phyloP scores from a whole-genome alignment of 2,329 filamentous ascomycete species.

The Trichoderma sp. region DNA sequence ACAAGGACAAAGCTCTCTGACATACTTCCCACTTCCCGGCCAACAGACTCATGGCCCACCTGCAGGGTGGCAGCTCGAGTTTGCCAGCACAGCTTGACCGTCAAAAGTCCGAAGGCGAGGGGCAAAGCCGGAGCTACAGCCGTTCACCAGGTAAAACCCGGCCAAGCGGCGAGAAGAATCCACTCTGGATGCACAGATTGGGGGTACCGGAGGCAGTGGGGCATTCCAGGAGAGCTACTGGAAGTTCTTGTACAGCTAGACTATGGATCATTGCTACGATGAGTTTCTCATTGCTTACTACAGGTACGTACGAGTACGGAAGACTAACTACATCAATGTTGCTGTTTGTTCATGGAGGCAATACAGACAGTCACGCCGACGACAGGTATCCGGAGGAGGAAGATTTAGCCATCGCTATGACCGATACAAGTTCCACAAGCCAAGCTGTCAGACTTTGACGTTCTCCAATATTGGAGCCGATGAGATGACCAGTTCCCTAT shows the following conservation, averaged over 20 bases:
- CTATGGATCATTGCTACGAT: background rate
- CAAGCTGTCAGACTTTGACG: background rate
- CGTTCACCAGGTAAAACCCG: constrained; percentile 2
- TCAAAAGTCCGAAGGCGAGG: constrained; percentile 4
- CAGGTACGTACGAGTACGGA: background rate
- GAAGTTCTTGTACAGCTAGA: background rate
- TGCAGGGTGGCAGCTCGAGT: constrained; percentile 2
- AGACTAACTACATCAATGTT: background rate
- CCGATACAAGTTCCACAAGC: background rate
- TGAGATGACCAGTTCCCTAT: background rate
- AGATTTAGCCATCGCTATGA: background rate
- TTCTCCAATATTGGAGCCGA: background rate
- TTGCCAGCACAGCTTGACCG: constrained; percentile 11
- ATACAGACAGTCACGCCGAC: background rate
- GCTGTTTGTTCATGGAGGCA: background rate
- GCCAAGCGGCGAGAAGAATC: background rate
- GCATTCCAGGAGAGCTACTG: background rate
- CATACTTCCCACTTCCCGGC: background rate
- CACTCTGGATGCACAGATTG: constrained; percentile 2
- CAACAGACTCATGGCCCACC: constrained; percentile 3
- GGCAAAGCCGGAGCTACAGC: constrained; percentile 7
- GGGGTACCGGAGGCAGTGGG: constrained; percentile 6
- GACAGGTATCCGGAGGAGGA: background rate
- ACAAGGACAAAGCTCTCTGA: background rate
- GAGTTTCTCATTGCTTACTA: background rate